A percentile compares a stretch with the other conserved stretches of the same genome.
These are phyloP conservation scores for Euryodendron excelsum DNA, from an alignment of 148 eudicot species.

Conservation along the genomic window DNA sequence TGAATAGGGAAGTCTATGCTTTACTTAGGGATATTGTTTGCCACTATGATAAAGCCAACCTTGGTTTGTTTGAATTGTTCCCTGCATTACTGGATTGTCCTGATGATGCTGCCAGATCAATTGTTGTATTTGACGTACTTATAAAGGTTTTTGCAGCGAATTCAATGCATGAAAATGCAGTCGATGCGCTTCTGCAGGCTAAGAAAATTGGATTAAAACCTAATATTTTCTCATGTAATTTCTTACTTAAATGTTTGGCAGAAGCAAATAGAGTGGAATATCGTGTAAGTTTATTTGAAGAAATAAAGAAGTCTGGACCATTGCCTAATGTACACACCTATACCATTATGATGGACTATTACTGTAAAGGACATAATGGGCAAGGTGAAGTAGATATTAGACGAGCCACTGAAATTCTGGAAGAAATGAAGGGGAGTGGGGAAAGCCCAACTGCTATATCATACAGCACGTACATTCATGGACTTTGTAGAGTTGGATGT, in stretches of 20 bases:
- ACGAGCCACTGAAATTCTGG: slow-evolving; percentile 26
- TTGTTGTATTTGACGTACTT: slow-evolving; percentile 31
- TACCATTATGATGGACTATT: slow-evolving; percentile 42
- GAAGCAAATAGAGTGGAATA: slow-evolving; percentile 27
- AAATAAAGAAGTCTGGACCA: slow-evolving; percentile 48
- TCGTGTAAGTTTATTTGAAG: slow-evolving; percentile 35
- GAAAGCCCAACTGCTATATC: slow-evolving; percentile 41
- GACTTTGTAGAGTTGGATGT: slow-evolving; percentile 43
- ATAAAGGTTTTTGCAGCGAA: slow-evolving; percentile 48
- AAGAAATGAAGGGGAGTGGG: slow-evolving; percentile 42
- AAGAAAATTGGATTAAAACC: slow-evolving; percentile 33
- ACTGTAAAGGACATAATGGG: slow-evolving; percentile 25
- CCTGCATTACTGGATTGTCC: slow-evolving; percentile 27
- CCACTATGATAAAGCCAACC: slow-evolving; percentile 23
- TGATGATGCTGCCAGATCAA: slow-evolving; percentile 12
- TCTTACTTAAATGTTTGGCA: slow-evolving; percentile 50
- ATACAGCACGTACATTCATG: slow-evolving; percentile 33
- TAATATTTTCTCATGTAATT: slow-evolving; percentile 44
- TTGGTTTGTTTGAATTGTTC: slow-evolving; percentile 28
- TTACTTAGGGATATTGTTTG: slow-evolving; percentile 40
- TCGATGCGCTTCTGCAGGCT: slow-evolving; percentile 30
- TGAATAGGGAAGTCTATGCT: slow-evolving; percentile 37
- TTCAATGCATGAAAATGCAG: slow-evolving; percentile 35
- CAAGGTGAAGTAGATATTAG: slow-evolving; percentile 20
- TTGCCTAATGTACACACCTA: slow-evolving; percentile 44